Base-by-base conservation (phyloP, 1,284 basidiomycete genomes). In the Cutaneotrichosporon sp. region DNA sequence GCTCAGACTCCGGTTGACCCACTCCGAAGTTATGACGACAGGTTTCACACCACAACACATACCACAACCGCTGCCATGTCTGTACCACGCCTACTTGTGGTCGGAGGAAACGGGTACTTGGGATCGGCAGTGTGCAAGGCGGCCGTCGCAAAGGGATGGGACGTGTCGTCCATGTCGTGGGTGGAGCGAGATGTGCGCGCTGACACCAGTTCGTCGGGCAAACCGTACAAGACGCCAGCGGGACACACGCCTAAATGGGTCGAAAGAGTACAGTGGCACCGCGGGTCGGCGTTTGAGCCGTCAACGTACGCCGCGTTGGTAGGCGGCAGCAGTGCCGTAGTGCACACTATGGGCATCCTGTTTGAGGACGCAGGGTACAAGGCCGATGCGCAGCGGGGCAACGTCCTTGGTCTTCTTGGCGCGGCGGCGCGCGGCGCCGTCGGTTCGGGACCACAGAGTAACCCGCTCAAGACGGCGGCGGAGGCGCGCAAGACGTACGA, bases 21-120 rank as follows among this genome's bases (percentile, higher is more conserved):
- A n/a, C n/a, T n/a, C n/a, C 36, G 36, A n/a, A 18, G n/a, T 38
- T 38, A 5, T 30, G 26, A 10, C 26, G 26, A 30, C 26, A n/a
- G n/a, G n/a, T n/a, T n/a, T n/a, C 26, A 7, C 7, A 8, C 17
- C 33, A 21, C 15, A 20, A 8, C 36, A 26, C 21, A 10, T 4
- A 23, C 37, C 21, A 34, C 34, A 26, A 30, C 8, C 9, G 8
- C 18, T 14, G 36, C 35, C 33, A 51, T 51, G 41, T 30, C 35
- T 23, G 61, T 71, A 10, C 69, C 64, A 0, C 56, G 59, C 79
- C 58, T 96, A 54, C 82, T 93, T 8, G 90, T 97, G 30, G 83
- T 96, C 1, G 93, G 93, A 17, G 92, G 92, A 30, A 96, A 96
- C 73, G 92, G 93, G 13, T 97, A 94, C 77, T 83, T 97, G 61